These are phyloP conservation scores for Coix lacrymajobi DNA, from an alignment of 176 grass and related monocot genomes.

Conservation along the genomic window DNA sequence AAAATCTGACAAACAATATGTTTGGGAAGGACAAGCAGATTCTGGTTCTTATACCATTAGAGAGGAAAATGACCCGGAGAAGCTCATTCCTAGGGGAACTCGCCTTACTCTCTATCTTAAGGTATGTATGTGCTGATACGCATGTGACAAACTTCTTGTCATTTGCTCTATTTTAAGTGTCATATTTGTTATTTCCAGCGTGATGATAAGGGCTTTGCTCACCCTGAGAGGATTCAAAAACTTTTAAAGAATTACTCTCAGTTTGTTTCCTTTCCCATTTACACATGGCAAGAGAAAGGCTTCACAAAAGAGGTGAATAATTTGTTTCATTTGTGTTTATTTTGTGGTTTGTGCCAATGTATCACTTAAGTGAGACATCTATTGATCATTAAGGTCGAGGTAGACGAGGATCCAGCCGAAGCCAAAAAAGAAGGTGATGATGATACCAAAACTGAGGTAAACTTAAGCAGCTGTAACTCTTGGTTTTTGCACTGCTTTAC, in stretches of 20 bases:
- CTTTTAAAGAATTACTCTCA: constrained; percentile 98
- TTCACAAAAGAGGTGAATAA: constrained; percentile 78
- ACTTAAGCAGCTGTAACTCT: neutral
- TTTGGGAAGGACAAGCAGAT: constrained; percentile 84
- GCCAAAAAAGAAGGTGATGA: constrained; percentile 61
- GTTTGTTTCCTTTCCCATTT: constrained; percentile 98
- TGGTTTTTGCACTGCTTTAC: neutral
- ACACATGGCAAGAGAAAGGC: constrained; percentile 97
- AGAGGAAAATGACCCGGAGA: constrained; percentile 75
- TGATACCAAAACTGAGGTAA: constrained; percentile 70
- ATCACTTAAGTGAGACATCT: neutral
- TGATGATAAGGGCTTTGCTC: constrained; percentile 90
- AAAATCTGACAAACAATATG: constrained; percentile 94
- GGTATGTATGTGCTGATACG: constrained; percentile 39
- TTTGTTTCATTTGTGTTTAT: neutral
- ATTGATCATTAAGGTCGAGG: constrained; percentile 58
- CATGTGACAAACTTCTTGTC: neutral
- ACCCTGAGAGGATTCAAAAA: constrained; percentile 92
- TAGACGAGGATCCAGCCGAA: constrained; percentile 80
- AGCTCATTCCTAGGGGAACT: constrained; percentile 90
- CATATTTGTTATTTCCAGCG: constrained; percentile 36
- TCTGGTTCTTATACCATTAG: constrained; percentile 77
- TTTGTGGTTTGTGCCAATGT: neutral
- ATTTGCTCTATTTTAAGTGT: neutral
- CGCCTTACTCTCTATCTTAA: constrained; percentile 85